A percentile compares a stretch with the other conserved stretches of the same genome.
Conservation (phyloP, 2,329 filamentous ascomycete genomes). For the Venturia nashicola region DNA sequence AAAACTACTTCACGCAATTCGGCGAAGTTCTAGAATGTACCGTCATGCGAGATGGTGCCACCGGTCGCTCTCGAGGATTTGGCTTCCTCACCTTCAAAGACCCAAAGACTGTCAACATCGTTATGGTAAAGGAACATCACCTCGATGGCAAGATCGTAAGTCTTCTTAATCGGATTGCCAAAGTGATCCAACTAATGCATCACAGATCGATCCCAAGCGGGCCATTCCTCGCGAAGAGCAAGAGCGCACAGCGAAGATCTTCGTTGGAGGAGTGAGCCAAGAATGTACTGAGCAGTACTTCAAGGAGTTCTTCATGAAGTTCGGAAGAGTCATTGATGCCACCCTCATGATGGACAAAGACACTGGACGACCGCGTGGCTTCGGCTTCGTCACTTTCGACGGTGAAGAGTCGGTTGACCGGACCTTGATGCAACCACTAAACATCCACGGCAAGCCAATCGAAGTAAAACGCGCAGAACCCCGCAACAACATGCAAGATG, state of each 20-base stretch:
- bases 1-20: conserved; percentile 95
- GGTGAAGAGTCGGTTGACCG: conserved; percentile 89
- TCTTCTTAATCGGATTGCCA: neutral
- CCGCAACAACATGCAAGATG: conserved; percentile 83
- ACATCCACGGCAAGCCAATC: conserved; percentile 91
- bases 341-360: conserved; percentile 99
- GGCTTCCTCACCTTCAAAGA: conserved; percentile 98
- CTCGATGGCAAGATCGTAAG: conserved; percentile 96
- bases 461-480: conserved; percentile 98
- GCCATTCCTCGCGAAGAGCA: conserved; percentile 96
- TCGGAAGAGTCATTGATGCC: conserved; percentile 89
- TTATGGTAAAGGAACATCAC: conserved; percentile 99
- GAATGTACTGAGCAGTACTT: conserved; percentile 95
- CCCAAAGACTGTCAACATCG: conserved; percentile 93
- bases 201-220: conserved; percentile 90
- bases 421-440: conserved; percentile 70
- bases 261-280: conserved; percentile 93
- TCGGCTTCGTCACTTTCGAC: conserved; percentile 97
- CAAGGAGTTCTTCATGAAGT: conserved; percentile 91
- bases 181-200: conserved; percentile 15
- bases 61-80: conserved; percentile 87
- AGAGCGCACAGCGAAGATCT: conserved; percentile 97
- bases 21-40: conserved; percentile 96
- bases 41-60: conserved; percentile 95
- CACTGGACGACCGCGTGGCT: conserved; percentile 88